Conservation (phyloP, 768 basidiomycete species). For the Lactifluus volemus region DNA sequence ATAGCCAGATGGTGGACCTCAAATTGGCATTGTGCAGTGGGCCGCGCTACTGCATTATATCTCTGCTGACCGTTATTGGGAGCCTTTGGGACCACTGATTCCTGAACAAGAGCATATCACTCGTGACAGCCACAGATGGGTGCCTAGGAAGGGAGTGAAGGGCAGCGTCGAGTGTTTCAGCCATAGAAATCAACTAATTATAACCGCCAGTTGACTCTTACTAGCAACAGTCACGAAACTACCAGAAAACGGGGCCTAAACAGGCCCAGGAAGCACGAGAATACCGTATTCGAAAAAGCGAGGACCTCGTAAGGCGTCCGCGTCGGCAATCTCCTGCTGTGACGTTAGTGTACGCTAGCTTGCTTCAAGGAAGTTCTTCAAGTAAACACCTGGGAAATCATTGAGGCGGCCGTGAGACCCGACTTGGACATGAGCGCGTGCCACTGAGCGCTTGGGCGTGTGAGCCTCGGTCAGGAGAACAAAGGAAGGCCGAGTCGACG, state of each 20-base stretch:
- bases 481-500: too few species aligned
- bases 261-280: not conserved
- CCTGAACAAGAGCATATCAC: not conserved
- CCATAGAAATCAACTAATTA: not conserved
- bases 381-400: not conserved
- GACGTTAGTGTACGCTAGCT: not conserved
- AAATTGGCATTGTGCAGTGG: too few species aligned
- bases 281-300: not conserved
- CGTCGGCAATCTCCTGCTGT: conserved; percentile 4
- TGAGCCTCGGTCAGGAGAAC: too few species aligned
- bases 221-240: not conserved
- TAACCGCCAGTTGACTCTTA: not conserved
- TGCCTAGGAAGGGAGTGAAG: not conserved
- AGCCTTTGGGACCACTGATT: not conserved
- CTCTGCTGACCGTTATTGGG: not conserved
- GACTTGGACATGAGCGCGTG: too few species aligned
- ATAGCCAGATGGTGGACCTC: too few species aligned
- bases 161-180: not conserved
- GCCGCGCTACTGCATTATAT: not conserved
- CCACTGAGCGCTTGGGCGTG: too few species aligned
- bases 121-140: not conserved
- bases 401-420: not conserved
- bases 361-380: not conserved
- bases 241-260: too few species aligned
- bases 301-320: not conserved